These are phyloP conservation scores for Yamagishiella unicocca DNA, from an alignment of 139 green algal species.

Conservation along the genomic window DNA sequence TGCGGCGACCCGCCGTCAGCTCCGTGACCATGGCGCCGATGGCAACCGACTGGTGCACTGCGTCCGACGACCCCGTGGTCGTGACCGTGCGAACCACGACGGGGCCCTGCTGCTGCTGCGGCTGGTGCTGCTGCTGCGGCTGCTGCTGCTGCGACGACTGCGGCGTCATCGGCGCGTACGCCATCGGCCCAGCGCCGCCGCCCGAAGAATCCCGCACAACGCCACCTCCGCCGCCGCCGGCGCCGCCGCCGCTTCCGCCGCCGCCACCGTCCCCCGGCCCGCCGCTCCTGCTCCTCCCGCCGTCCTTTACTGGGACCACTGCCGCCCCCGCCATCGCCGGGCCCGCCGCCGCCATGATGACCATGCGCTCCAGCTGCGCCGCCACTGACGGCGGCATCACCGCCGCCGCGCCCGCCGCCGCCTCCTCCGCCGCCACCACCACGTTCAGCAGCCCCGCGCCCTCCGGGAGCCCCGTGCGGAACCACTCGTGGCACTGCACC, in stretches of 20 bases:
- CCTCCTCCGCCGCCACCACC: slow-evolving; percentile 30
- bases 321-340: background rate
- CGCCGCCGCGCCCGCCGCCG: background rate
- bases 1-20: background rate
- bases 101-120: background rate
- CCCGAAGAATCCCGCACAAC: background rate
- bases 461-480: slow-evolving; percentile 59
- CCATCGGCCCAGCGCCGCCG: background rate
- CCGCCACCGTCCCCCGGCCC: background rate
- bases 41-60: background rate
- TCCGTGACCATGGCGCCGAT: background rate
- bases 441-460: slow-evolving; percentile 63
- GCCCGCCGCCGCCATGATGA: background rate
- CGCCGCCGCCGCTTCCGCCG: background rate
- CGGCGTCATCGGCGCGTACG: background rate
- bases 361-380: slow-evolving; percentile 42
- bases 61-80: background rate
- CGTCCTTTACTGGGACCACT: background rate
- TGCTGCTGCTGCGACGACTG: background rate
- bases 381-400: slow-evolving; percentile 11
- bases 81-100: background rate
- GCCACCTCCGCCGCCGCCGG: background rate
- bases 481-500: slow-evolving; percentile 67
- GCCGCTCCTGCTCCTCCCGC: too few species aligned
- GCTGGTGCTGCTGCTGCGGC: background rate